Evolutionary conservation across 352 stramenopile genomes (phyloP).

Genomic region (Phytopythium chamaehyphon): DNA sequence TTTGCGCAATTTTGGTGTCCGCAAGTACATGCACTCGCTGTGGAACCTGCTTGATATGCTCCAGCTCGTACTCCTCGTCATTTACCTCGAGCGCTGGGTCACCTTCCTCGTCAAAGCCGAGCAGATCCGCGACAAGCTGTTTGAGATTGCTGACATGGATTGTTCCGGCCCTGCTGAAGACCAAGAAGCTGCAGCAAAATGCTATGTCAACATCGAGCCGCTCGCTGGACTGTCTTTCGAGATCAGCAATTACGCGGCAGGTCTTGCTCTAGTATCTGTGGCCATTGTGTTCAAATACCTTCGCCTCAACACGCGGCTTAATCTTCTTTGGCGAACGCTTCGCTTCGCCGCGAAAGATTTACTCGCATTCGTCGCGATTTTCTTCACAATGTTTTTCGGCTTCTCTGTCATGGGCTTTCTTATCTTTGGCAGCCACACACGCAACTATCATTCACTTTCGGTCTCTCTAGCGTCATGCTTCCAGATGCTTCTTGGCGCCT

Average conservation of each 20-base stretch:
- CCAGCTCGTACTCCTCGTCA: conserved; percentile 61
- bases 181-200: conserved; percentile 35
- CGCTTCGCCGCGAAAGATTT: conserved; percentile 72
- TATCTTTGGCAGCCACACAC: conserved; percentile 57
- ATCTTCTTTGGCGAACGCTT: conserved; percentile 76
- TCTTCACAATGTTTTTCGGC: conserved; percentile 78
- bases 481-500: conserved; percentile 78
- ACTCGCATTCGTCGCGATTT: conserved; percentile 74
- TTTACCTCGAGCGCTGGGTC: conserved; percentile 60
- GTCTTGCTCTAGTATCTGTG: conserved; percentile 58
- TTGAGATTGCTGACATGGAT: conserved; percentile 43
- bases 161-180: conserved; percentile 41
- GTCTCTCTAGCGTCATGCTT: conserved; percentile 73
- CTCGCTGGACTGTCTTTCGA: conserved; percentile 43
- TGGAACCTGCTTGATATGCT: conserved; percentile 79
- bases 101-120: conserved; percentile 50
- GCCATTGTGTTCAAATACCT: conserved; percentile 86
- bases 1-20: conserved; percentile 38
- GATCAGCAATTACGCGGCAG: conserved; percentile 56
- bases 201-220: conserved; percentile 55
- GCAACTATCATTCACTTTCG: conserved; percentile 68
- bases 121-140: conserved; percentile 43
- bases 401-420: conserved; percentile 79
- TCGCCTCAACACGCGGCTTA: conserved; percentile 66
- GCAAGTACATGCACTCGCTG: conserved; percentile 68